phyloP scores from a whole-genome alignment of 768 basidiomycete species.

The Daedalea quercina region DNA sequence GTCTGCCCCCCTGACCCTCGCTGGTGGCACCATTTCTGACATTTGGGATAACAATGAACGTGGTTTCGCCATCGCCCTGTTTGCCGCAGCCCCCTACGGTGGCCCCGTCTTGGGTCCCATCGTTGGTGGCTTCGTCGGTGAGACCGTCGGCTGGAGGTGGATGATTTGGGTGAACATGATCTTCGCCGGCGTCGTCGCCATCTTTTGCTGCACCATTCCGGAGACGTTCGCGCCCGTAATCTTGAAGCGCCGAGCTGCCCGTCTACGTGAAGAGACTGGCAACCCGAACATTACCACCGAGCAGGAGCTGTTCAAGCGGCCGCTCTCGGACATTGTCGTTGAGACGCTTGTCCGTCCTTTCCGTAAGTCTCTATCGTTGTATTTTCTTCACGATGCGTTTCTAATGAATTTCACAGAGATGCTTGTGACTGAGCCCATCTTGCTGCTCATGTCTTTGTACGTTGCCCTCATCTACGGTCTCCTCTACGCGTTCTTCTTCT shows the following conservation, averaged over 20 bases:
- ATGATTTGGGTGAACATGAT: conserved; percentile 36
- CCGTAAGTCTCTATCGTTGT: conserved; percentile 10
- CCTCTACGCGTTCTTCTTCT: conserved; percentile 30
- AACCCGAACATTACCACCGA: conserved; percentile 32
- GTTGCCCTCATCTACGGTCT: conserved; percentile 37
- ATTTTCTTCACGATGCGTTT: neutral
- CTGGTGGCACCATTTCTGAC: conserved; percentile 29
- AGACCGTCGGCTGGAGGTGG: conserved; percentile 33
- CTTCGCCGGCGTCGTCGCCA: conserved; percentile 28
- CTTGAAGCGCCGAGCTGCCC: conserved; percentile 31
- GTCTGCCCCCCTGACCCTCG: conserved; percentile 29
- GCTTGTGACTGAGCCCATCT: conserved; percentile 39
- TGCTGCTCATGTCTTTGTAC: conserved; percentile 38
- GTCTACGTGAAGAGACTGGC: conserved; percentile 31
- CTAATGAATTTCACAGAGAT: conserved; percentile 20
- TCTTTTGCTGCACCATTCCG: conserved; percentile 28
- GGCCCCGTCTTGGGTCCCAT: conserved; percentile 47
- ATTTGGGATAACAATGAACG: conserved; percentile 31
- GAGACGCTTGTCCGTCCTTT: conserved; percentile 38
- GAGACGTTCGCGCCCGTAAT: conserved; percentile 43
- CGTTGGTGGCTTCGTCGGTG: conserved; percentile 40
- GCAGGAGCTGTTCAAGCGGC: conserved; percentile 32
- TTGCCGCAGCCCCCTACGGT: conserved; percentile 35
- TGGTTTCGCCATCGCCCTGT: conserved; percentile 35
- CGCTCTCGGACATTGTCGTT: conserved; percentile 28